Evolutionary conservation across 2,329 filamentous ascomycete species (phyloP), one percentile per base, ranked within the genome.

Genomic region (Teratosphaeria pseudoeucalypti): DNA sequence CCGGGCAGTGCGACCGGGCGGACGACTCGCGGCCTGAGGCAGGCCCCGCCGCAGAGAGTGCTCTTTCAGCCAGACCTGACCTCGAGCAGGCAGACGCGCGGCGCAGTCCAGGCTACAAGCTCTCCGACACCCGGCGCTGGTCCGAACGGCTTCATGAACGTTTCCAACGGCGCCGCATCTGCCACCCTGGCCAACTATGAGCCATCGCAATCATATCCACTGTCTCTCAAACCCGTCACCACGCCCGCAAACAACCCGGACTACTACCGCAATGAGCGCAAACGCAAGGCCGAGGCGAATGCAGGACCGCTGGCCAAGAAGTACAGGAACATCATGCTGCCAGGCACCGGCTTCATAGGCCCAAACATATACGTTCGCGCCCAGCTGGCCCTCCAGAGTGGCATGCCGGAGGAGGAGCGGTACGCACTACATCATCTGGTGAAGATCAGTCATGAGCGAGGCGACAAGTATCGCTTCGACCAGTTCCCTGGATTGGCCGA

Each of bases 401-500:
- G 85, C 2, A 84, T 95, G 29, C 82, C 82, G 3, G 82, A 86
- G 12, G 92, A 99, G 71, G 88, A 96, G 68, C 86, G 90, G n/a
- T 97, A 95, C 74, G 92, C 91, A 0, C 78, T 97, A 11, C 90
- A 95, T 67, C 92, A 97, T 68, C 77, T 97, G 3, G 91, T 97
- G 61, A 95, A 96, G 72, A 96, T 97, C 32, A 96, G 92, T 0
- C 94, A 87, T 70, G 92, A 97, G 73, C 84, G 92, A 52, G 92
- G 92, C 54, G 94, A 97, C 72, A 96, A 96, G 74, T 96, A 95
- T 75, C 88, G 90, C 62, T 96, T 97, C 65, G 91, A 95, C 67
- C 89, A 90, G 5, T 97, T 96, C 66, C 87, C 89, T 1, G 87
- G 90, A 10, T 81, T 99, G 32, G 90, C 90, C 0, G 94, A 97